These are phyloP conservation scores for Erysimum cheiri DNA, from an alignment of 441 rosid species.

Conservation along the genomic window DNA sequence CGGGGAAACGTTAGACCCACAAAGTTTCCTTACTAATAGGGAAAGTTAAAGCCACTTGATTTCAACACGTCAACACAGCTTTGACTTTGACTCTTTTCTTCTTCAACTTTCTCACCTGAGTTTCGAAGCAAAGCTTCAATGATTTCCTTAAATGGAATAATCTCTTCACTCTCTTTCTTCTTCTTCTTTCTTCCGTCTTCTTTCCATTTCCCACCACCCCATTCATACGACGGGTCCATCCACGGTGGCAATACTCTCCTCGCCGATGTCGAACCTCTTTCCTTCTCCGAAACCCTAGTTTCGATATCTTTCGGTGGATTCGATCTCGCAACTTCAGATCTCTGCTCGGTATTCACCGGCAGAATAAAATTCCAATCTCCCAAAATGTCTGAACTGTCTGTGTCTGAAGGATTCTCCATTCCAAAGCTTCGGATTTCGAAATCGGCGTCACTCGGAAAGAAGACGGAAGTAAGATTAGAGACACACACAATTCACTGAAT, in stretches of 20 bases:
- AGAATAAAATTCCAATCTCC: background rate
- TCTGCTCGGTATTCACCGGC: background rate
- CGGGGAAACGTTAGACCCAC: too few relatives aligned
- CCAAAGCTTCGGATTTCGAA: background rate
- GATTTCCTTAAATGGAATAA: constrained; percentile 13
- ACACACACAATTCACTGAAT: too few relatives aligned
- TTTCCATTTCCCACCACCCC: constrained; percentile 30
- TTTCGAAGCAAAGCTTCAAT: constrained; percentile 6
- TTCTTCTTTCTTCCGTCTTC: constrained; percentile 17
- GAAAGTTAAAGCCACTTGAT: background rate
- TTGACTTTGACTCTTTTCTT: background rate
- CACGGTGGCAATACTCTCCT: constrained; percentile 13
- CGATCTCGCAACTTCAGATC: background rate
- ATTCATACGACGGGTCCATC: background rate
- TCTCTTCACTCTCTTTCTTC: background rate
- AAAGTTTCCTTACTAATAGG: too few relatives aligned
- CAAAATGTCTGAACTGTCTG: constrained; percentile 7
- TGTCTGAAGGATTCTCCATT: constrained; percentile 5
- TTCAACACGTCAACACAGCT: background rate
- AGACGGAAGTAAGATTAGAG: too few relatives aligned
- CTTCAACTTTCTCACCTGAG: background rate
- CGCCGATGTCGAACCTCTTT: background rate
- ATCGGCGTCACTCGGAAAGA: background rate
- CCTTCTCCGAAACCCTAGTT: background rate
- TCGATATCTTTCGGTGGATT: background rate